phyloP scores from a whole-genome alignment of 805 yeast species.

The Candida methanosorbosa region DNA sequence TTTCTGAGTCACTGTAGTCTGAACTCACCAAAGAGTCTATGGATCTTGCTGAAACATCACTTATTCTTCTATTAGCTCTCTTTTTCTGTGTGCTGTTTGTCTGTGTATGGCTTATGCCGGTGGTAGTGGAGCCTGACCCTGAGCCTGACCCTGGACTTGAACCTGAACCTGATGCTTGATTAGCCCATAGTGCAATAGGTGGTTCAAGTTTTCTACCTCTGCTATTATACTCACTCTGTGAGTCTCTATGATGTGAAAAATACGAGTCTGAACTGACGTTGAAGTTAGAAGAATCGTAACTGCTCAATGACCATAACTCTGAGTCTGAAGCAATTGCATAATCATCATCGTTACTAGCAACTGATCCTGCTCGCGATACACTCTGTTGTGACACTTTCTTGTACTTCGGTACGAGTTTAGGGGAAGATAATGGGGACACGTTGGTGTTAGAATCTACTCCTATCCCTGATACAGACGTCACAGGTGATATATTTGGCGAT shows the following conservation, averaged over 20 bases:
- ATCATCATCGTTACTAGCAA: conserved; percentile 20
- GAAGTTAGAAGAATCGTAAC: conserved; percentile 6
- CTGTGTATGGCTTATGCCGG: too few relatives aligned
- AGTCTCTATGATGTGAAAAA: conserved; percentile 22
- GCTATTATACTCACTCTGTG: conserved; percentile 11
- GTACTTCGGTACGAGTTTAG: conserved; percentile 11
- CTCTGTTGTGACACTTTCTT: too few relatives aligned
- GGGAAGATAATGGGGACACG: conserved; percentile 5
- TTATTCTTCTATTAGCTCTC: conserved; percentile 9
- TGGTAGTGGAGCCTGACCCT: neutral
- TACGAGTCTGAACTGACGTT: conserved; percentile 24
- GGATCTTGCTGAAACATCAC: conserved; percentile 20
- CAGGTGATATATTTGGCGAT: neutral
- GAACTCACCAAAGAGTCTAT: conserved; percentile 5
- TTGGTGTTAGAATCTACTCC: too few relatives aligned
- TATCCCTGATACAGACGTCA: too few relatives aligned
- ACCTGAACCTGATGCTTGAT: neutral
- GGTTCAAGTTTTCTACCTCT: conserved; percentile 13
- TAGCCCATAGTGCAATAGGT: conserved; percentile 1
- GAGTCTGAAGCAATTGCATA: conserved; percentile 23
- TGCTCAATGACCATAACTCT: conserved; percentile 20
- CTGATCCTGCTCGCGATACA: too few relatives aligned
- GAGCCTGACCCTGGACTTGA: neutral
- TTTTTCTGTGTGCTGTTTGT: too few relatives aligned
- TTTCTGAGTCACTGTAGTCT: conserved; percentile 13